Base-by-base conservation (phyloP, 2,329 filamentous ascomycete species). In the Delphinella strobiligena region DNA sequence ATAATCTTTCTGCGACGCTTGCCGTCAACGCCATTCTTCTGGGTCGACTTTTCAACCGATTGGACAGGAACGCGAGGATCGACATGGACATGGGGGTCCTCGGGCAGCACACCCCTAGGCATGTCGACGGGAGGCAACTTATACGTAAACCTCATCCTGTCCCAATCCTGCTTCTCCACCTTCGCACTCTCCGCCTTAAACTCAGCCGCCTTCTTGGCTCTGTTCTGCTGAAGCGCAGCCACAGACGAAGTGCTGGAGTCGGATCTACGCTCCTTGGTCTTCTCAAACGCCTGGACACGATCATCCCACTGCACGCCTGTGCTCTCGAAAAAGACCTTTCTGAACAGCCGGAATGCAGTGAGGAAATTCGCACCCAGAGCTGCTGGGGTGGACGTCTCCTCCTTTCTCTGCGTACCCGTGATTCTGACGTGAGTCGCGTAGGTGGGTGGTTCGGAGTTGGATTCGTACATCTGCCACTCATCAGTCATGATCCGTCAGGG, bases 391-490 rank as follows among this genome's bases (percentile, higher is more conserved):
- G 9, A 2, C 4, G 18, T 18, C 17, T 37, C 7, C 22, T 53
- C 49, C 46, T 49, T 49, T 27, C 31, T 30, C 11, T 19, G 36
- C 1, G 51, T 54, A 31, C 49, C 46, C 19, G 47, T 45, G 37
- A 47, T 50, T 16, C 49, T 48, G 27, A 49, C 68, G 5, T 72
- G 72, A 34, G 75, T 72, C 47, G 69, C 71, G 60, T 84, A 87
- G 0, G 72, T 68, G 43, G 62, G 64, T 0, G 79, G 79, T 11
- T 61, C 59, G 9, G 68, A 61, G 44, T 74, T 67, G 4, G 78
- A 80, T 55, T 85, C 75, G 61, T 76, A 83, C 37, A 88, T 66
- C 79, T 86, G 46, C 19, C 54, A 36, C 43, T 48, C 30, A 45
- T 50, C 44, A 45, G 41, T 46, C 7, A 47, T 35, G 19, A 45